Percentiles rank a stretch among this genome's conserved stretches.
These are phyloP conservation scores for Metschnikowia gruessii DNA, from an alignment of 805 yeast genomes.

Conservation along the genomic window DNA sequence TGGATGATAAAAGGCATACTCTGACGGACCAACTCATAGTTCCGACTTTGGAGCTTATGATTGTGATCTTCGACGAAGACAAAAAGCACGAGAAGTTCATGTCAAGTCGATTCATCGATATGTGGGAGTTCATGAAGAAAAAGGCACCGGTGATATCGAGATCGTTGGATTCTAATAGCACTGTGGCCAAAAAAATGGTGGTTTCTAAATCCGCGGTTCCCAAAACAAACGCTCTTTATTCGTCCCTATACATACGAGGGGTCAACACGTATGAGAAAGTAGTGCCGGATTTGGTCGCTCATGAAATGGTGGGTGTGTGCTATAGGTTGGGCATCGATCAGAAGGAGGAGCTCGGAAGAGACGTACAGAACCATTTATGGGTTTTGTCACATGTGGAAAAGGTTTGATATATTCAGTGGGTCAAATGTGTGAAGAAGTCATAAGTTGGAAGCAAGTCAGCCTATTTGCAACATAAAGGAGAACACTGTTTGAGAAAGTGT, in stretches of 20 bases:
- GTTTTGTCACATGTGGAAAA: constrained; percentile 17
- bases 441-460: too few relatives aligned
- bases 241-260: constrained; percentile 35
- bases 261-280: constrained; percentile 38
- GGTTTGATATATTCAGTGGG: too few relatives aligned
- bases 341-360: constrained; percentile 21
- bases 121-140: constrained; percentile 36
- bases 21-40: constrained; percentile 19
- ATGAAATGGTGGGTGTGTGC: constrained; percentile 35
- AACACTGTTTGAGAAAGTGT: too few relatives aligned
- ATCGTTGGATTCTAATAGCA: not conserved
- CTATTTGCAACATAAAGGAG: too few relatives aligned
- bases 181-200: not conserved
- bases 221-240: constrained; percentile 14
- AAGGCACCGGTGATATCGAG: not conserved
- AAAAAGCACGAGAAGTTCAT: constrained; percentile 45
- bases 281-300: constrained; percentile 39
- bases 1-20: not conserved
- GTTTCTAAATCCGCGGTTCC: not conserved
- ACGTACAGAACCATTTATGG: constrained; percentile 31
- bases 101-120: constrained; percentile 43
- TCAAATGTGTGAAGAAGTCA: too few relatives aligned
- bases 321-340: constrained; percentile 25
- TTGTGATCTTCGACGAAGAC: constrained; percentile 30
- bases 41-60: constrained; percentile 30